These are phyloP conservation scores for Ogataea nonfermentans DNA, from an alignment of 805 yeast species.

Conservation along the genomic window DNA sequence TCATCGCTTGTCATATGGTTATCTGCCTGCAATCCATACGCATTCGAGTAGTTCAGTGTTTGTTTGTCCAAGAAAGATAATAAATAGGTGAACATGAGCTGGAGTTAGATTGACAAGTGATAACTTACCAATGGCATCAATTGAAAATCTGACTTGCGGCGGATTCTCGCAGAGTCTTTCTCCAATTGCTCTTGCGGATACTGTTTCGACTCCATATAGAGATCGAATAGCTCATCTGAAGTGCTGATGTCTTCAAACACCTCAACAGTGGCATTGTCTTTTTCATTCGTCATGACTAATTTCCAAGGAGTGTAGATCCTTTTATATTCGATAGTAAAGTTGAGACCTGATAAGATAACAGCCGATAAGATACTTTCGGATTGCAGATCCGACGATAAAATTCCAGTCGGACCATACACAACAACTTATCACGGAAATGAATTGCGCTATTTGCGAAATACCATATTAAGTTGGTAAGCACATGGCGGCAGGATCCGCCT, in stretches of 20 bases:
- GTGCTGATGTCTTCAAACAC: neutral
- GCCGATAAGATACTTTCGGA: no score
- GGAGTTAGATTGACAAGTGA: neutral
- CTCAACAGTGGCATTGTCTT: slow-evolving; percentile 39
- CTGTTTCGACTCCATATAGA: slow-evolving; percentile 5
- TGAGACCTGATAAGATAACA: no score
- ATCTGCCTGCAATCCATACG: slow-evolving; percentile 35
- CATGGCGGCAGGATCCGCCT: no score
- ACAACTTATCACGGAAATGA: no score
- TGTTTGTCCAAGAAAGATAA: slow-evolving; percentile 53
- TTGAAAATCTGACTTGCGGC: slow-evolving; percentile 43
- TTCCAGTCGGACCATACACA: no score
- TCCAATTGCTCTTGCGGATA: slow-evolving; percentile 5
- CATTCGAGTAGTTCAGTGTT: slow-evolving; percentile 50
- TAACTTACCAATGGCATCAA: slow-evolving; percentile 40
- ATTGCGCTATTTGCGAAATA: no score
- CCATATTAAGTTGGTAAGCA: no score
- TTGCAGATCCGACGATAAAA: no score
- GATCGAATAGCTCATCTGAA: slow-evolving; percentile 6
- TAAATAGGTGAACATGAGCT: slow-evolving; percentile 45
- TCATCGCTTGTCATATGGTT: slow-evolving; percentile 35
- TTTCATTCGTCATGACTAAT: slow-evolving; percentile 39
- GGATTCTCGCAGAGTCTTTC: slow-evolving; percentile 3
- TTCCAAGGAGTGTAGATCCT: no score
- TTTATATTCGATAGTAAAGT: no score